These are phyloP conservation scores for Clavispora santaluciae DNA, from an alignment of 805 yeast species.

Conservation along the genomic window DNA sequence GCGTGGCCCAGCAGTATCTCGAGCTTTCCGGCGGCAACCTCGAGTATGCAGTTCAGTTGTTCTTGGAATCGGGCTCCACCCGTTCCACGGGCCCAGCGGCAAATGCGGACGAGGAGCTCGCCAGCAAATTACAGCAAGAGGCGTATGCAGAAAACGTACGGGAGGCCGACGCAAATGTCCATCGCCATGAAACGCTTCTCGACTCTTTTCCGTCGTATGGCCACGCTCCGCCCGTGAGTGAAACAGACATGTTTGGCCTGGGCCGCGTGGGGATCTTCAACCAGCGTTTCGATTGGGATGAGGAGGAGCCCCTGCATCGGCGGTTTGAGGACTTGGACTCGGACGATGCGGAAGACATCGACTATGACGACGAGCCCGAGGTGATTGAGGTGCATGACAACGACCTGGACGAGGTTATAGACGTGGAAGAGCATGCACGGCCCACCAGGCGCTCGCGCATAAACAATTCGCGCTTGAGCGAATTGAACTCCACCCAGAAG, in stretches of 20 bases:
- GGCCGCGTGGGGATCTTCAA: constrained; percentile 55
- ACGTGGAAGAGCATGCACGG: constrained; percentile 21
- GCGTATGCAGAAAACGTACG: constrained; percentile 43
- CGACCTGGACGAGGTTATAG: constrained; percentile 25
- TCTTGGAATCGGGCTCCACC: constrained; percentile 49
- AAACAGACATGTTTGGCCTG: constrained; percentile 45
- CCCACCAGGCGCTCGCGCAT: constrained; percentile 8
- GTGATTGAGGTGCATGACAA: constrained; percentile 28
- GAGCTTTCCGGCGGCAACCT: constrained; percentile 74
- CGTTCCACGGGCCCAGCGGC: constrained; percentile 14
- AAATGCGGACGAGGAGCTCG: constrained; percentile 47
- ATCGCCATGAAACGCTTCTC: constrained; percentile 70
- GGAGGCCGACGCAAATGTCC: constrained; percentile 72
- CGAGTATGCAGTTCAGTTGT: constrained; percentile 81
- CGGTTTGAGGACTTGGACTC: constrained; percentile 12
- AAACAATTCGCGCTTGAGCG: constrained; percentile 18
- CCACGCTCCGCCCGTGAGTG: constrained; percentile 14
- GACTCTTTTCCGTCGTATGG: constrained; percentile 29
- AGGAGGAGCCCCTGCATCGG: constrained; percentile 25
- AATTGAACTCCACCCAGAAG: constrained; percentile 50
- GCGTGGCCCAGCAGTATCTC: constrained; percentile 68
- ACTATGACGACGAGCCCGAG: constrained; percentile 17
- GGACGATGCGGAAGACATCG: constrained; percentile 20
- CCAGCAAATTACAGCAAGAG: constrained; percentile 59
- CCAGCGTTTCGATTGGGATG: constrained; percentile 43